These are phyloP conservation scores for Silene noctiflora DNA, from an alignment of 179 eudicot species.

Conservation along the genomic window DNA sequence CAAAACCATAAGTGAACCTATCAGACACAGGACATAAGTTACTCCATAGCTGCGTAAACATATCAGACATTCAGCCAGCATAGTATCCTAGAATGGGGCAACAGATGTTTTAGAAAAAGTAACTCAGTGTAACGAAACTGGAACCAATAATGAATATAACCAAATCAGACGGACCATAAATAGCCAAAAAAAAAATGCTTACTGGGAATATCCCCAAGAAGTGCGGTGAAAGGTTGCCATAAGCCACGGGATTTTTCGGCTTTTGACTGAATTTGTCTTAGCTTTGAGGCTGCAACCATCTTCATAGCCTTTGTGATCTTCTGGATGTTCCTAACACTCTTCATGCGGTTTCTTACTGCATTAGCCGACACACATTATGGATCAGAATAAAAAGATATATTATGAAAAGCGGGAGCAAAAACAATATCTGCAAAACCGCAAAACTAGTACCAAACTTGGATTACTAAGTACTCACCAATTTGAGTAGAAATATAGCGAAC, in stretches of 20 bases:
- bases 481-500: constrained; percentile 84
- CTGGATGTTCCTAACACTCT: constrained; percentile 93
- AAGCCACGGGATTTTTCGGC: constrained; percentile 96
- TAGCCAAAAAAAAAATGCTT: constrained; percentile 24
- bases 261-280: constrained; percentile 78
- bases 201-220: constrained; percentile 95
- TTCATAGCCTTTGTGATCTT: constrained; percentile 99
- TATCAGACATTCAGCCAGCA: not conserved
- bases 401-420: not conserved
- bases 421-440: not conserved
- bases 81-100: constrained; percentile 1
- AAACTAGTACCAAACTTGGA: not conserved
- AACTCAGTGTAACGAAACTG: not conserved
- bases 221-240: constrained; percentile 99
- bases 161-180: constrained; percentile 3
- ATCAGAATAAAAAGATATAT: not conserved
- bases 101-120: not conserved
- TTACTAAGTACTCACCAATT: constrained; percentile 46
- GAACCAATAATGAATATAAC: not conserved
- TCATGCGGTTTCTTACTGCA: constrained; percentile 93
- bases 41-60: not conserved
- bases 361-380: constrained; percentile 14
- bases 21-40: not conserved
- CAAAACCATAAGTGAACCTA: not conserved
- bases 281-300: constrained; percentile 99